phyloP scores from a whole-genome alignment of 192 early-diverging fungal species.

The Coemansia sp. region DNA sequence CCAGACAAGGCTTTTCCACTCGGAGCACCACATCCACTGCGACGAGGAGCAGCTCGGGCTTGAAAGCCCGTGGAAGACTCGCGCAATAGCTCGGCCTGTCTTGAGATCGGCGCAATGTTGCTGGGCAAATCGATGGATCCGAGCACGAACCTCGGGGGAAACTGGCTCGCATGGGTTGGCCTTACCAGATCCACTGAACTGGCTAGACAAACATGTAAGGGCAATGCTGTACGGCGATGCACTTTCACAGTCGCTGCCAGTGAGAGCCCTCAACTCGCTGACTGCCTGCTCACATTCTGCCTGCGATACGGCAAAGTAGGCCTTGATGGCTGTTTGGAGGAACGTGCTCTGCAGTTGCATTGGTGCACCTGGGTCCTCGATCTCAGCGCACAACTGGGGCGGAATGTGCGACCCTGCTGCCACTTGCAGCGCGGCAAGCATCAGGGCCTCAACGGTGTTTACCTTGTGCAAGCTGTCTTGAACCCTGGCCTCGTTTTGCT shows the following conservation, averaged over 20 bases:
- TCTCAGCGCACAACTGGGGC: neutral
- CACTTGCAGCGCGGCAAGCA: slow-evolving; percentile 14
- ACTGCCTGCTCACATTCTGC: slow-evolving; percentile 3
- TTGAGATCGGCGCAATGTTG: slow-evolving; percentile 27
- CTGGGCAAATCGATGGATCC: slow-evolving; percentile 25
- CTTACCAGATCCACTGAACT: neutral
- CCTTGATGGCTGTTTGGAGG: slow-evolving; percentile 29
- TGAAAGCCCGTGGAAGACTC: slow-evolving; percentile 47
- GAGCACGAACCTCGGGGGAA: slow-evolving; percentile 1
- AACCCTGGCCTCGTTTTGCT: slow-evolving; percentile 33
- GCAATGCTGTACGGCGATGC: neutral
- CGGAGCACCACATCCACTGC: slow-evolving; percentile 48
- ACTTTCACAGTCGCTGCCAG: neutral
- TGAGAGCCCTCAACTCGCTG: neutral
- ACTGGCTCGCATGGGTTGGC: neutral
- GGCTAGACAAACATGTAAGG: neutral
- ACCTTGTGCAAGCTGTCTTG: slow-evolving; percentile 23
- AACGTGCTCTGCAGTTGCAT: slow-evolving; percentile 7
- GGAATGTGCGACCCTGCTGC: neutral
- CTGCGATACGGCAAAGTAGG: slow-evolving; percentile 34
- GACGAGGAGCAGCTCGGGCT: slow-evolving; percentile 36
- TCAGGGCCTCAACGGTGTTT: slow-evolving; percentile 18
- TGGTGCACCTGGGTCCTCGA: neutral
- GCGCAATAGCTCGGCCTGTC: slow-evolving; percentile 43
- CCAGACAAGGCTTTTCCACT: slow-evolving; percentile 43